phyloP scores from a whole-genome alignment of 2,329 filamentous ascomycete species.

The Trichoderma simmonsii region DNA sequence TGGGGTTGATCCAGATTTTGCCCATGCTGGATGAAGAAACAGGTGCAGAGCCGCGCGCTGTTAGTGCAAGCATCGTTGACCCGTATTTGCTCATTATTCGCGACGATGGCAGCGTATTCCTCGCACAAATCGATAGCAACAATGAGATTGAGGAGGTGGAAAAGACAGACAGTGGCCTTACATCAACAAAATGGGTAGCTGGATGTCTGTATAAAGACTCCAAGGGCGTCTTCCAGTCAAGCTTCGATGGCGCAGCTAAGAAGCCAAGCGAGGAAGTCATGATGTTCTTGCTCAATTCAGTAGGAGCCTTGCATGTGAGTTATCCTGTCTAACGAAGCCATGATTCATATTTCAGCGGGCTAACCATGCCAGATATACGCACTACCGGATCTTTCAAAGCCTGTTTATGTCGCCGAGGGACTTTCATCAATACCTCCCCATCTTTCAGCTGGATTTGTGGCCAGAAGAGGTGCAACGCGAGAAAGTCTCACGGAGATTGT shows the following conservation, averaged over 20 bases:
- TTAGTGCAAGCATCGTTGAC: conserved; percentile 80
- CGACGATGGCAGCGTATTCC: conserved; percentile 75
- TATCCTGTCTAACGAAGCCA: not conserved
- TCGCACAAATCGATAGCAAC: conserved; percentile 72
- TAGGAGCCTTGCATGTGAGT: conserved; percentile 72
- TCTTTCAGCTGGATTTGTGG: conserved; percentile 66
- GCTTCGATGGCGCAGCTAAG: conserved; percentile 37
- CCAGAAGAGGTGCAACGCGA: conserved; percentile 66
- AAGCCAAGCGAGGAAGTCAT: conserved; percentile 53
- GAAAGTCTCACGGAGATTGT: conserved; percentile 76
- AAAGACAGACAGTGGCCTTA: conserved; percentile 54
- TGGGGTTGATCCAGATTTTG: conserved; percentile 85
- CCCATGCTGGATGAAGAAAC: conserved; percentile 91
- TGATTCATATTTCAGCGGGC: not conserved
- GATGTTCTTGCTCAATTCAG: conserved; percentile 72
- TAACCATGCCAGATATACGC: conserved; percentile 61
- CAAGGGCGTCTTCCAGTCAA: conserved; percentile 50
- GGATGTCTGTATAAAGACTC: conserved; percentile 79
- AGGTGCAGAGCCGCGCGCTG: conserved; percentile 72
- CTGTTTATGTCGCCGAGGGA: conserved; percentile 72
- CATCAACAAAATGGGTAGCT: conserved; percentile 70
- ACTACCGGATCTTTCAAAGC: conserved; percentile 67
- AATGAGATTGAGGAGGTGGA: conserved; percentile 84
- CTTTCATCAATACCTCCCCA: conserved; percentile 74
- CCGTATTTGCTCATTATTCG: conserved; percentile 80